Percentiles rank a stretch among this genome's conserved stretches.
Conservation (phyloP, 2,329 filamentous ascomycete species). For the Fusarium buxicola region DNA sequence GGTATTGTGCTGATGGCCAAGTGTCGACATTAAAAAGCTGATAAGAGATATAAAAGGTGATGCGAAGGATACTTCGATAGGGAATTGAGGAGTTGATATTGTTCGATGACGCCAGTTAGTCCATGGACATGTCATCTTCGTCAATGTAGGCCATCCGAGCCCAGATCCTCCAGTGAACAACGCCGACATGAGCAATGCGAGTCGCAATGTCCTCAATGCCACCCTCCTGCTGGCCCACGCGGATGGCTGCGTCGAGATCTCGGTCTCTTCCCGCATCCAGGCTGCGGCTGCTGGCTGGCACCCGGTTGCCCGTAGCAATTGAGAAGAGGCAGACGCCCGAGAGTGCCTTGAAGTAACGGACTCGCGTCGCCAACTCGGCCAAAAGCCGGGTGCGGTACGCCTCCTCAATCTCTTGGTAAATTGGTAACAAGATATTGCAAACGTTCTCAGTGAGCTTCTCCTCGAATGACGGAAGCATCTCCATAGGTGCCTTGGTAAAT, state of each 20-base stretch:
- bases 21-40: conserved; percentile 40
- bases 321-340: conserved; percentile 66
- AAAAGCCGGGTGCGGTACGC: conserved; percentile 63
- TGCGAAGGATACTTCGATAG: conserved; percentile 26
- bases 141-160: conserved; percentile 75
- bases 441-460: conserved; percentile 60
- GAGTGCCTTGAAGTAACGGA: conserved; percentile 64
- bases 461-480: conserved; percentile 62
- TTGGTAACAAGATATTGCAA: conserved; percentile 55
- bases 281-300: conserved; percentile 52
- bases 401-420: conserved; percentile 62
- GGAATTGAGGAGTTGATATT: neutral
- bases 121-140: conserved; percentile 54
- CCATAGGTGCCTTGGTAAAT: conserved; percentile 62
- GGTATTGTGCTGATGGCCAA: conserved; percentile 18
- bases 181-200: conserved; percentile 82
- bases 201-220: conserved; percentile 76
- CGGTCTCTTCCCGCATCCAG: conserved; percentile 49
- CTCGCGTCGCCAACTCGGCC: conserved; percentile 60
- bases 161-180: conserved; percentile 94
- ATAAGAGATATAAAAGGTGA: conserved; percentile 31
- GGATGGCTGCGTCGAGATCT: conserved; percentile 51
- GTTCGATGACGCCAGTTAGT: conserved; percentile 35
- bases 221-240: conserved; percentile 63
- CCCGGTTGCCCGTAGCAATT: conserved; percentile 64